Evolutionary conservation across 345 rosid genomes (phyloP).

Genomic region (Murraya koenigii): DNA sequence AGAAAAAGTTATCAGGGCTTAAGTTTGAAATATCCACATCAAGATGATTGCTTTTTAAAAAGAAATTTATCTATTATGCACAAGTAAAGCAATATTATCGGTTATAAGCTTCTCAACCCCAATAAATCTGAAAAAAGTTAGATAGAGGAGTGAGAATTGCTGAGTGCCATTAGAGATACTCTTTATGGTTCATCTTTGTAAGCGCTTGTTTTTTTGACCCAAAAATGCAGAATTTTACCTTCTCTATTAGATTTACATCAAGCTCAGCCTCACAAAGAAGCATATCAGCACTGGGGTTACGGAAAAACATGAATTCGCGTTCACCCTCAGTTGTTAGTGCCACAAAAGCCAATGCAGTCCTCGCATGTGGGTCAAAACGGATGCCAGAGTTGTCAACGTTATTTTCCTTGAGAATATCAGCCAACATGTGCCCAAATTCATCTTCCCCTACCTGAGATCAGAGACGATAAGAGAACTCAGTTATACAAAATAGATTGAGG

Average conservation of each 20-base stretch:
- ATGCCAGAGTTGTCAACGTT: slow-evolving; percentile 50
- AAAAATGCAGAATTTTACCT: neutral
- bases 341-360: slow-evolving; percentile 65
- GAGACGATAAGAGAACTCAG: neutral
- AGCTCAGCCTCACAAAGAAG: slow-evolving; percentile 58
- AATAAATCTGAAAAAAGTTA: neutral
- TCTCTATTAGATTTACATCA: slow-evolving; percentile 35
- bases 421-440: slow-evolving; percentile 66
- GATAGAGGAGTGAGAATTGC: neutral
- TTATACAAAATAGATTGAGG: neutral
- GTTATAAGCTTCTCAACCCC: neutral
- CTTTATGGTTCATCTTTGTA: neutral
- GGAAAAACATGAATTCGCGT: slow-evolving; percentile 62
- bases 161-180: neutral
- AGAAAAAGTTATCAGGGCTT: neutral
- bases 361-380: slow-evolving; percentile 51
- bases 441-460: slow-evolving; percentile 53
- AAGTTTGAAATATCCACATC: neutral
- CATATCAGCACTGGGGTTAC: slow-evolving; percentile 76
- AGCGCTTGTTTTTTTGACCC: too few species aligned
- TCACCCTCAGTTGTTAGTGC: slow-evolving; percentile 58
- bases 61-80: neutral
- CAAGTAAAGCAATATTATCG: neutral
- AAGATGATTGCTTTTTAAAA: neutral
- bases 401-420: slow-evolving; percentile 51